These are phyloP conservation scores for Candida bentonensis DNA, from an alignment of 805 yeast species.

Conservation along the genomic window DNA sequence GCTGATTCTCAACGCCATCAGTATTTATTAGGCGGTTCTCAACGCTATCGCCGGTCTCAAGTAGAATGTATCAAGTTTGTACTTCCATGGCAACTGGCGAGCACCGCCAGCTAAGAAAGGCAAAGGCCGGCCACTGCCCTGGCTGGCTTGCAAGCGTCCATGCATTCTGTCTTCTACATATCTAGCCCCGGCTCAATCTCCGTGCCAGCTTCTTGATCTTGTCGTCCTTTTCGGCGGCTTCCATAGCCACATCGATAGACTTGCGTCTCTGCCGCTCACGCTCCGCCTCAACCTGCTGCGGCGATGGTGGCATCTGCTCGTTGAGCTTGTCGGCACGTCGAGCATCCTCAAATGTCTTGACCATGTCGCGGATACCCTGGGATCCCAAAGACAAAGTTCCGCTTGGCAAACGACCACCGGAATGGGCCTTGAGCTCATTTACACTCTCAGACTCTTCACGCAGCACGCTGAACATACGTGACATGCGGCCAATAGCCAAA, in stretches of 20 bases:
- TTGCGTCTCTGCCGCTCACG: slow-evolving; percentile 32
- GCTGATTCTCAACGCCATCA: slow-evolving; percentile 1
- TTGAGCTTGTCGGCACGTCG: slow-evolving; percentile 63
- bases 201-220: slow-evolving; percentile 15
- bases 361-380: slow-evolving; percentile 58
- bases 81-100: too few relatives aligned
- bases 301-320: slow-evolving; percentile 79
- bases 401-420: slow-evolving; percentile 71
- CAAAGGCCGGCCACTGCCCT: neutral
- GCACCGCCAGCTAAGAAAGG: neutral
- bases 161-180: neutral
- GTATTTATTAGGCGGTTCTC: neutral
- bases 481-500: slow-evolving; percentile 89
- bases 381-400: slow-evolving; percentile 76
- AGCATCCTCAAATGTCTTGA: slow-evolving; percentile 72
- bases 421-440: slow-evolving; percentile 55
- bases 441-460: slow-evolving; percentile 83
- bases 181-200: slow-evolving; percentile 12
- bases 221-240: slow-evolving; percentile 16
- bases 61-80: too few relatives aligned
- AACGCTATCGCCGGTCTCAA: too few relatives aligned
- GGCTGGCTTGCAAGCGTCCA: neutral
- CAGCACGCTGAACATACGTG: slow-evolving; percentile 79
- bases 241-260: slow-evolving; percentile 14
- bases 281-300: slow-evolving; percentile 36